Evolutionary conservation across 352 stramenopile genomes (phyloP), one percentile per base, ranked within the genome.

Genomic region (Pythium brachiatum): DNA sequence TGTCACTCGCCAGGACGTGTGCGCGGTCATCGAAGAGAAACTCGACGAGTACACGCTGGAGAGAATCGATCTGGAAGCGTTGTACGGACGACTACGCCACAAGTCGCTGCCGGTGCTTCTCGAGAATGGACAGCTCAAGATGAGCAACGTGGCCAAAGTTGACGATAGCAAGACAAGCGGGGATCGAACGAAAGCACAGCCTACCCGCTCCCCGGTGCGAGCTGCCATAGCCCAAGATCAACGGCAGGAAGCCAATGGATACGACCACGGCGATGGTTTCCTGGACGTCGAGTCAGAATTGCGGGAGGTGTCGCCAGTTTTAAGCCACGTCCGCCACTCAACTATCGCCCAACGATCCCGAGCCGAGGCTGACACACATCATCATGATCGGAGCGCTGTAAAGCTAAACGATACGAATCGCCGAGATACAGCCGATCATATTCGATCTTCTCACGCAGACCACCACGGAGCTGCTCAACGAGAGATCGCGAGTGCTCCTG

Each of bases 11-110:
- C 64, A 59, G 32, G 79, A 90, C 32, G 64, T 92, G 18, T 74
- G 70, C 15, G 65, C 73, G 6, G 39, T 86, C 13, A 46, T 90
- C 0, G 79, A 87, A 47, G 54, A 58, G 0, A 62, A 68, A 23
- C 53, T 88, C 7, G 80, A 89, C 20, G 76, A 88, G 20, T 84
- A 73, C 44, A 69, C 77, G 18, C 34, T 78, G 11, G 73, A 86
- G 18, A 75, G 75, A 38, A 65, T 86, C 20, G 79, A 89, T 62
- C 71, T 83, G 47, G 76, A 80, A 48, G 71, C 60, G 2, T 53
- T 91, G 13, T 64, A 75, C 18, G 44, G 61, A 1, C 65, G 79
- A 46, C 51, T 87, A 18, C 67, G 70, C 20, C 64, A 72, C 44
- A 75, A 78, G 5, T 57, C 73, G 18, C 15, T 85, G 2, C 71